phyloP scores from a whole-genome alignment of 768 basidiomycete genomes.

The Calvatia gigantea region DNA sequence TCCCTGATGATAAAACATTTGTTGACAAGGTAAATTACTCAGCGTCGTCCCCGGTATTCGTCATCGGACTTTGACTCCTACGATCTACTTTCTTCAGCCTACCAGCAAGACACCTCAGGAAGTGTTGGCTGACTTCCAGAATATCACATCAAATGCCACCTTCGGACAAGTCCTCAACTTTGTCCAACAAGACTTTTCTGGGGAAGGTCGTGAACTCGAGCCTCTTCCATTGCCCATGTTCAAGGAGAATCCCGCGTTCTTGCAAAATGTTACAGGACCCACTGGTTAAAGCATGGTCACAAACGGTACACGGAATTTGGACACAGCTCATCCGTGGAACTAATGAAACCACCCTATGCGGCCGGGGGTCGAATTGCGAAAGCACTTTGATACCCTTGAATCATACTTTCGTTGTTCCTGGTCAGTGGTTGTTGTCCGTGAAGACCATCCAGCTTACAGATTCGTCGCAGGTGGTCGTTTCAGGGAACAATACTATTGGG shows the following conservation, averaged over 20 bases:
- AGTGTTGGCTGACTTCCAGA: conserved; percentile 67
- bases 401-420: conserved; percentile 88
- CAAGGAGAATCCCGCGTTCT: conserved; percentile 57
- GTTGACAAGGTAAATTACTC: conserved; percentile 56
- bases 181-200: conserved; percentile 70
- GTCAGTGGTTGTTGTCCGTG: conserved; percentile 33
- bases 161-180: conserved; percentile 66
- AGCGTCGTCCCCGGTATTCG: not conserved
- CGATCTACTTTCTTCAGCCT: conserved; percentile 43
- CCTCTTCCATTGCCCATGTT: conserved; percentile 61
- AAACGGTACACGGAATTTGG: conserved; percentile 88
- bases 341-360: conserved; percentile 67
- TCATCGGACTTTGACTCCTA: not conserved
- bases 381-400: conserved; percentile 88
- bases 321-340: conserved; percentile 71
- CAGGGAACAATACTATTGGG: conserved; percentile 74
- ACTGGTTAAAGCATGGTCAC: conserved; percentile 65
- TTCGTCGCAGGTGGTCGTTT: conserved; percentile 57
- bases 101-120: conserved; percentile 62
- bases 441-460: not conserved
- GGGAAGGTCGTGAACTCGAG: conserved; percentile 83
- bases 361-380: conserved; percentile 56
- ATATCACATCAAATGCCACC: conserved; percentile 46
- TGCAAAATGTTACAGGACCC: conserved; percentile 69
- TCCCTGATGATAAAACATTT: conserved; percentile 81